Conservation (phyloP, 2,329 filamentous ascomycete genomes). For the Aspergillus nomiae region DNA sequence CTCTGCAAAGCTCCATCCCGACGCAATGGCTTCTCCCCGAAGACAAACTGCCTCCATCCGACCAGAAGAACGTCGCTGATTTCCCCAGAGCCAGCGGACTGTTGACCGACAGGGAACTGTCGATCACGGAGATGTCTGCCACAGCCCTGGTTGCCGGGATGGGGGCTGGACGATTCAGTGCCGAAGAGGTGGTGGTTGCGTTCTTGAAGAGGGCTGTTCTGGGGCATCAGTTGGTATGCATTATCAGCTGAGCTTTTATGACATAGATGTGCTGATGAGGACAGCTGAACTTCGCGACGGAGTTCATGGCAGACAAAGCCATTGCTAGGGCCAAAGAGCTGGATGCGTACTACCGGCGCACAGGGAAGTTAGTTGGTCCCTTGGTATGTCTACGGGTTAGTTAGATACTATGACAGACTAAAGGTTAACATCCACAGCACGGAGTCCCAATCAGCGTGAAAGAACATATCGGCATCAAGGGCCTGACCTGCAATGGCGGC, state of each 20-base stretch:
- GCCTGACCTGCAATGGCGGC: constrained; percentile 40
- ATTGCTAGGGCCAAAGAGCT: constrained; percentile 35
- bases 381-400: constrained; percentile 28
- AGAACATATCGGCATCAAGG: constrained; percentile 63
- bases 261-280: neutral
- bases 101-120: constrained; percentile 51
- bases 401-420: neutral
- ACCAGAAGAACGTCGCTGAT: constrained; percentile 31
- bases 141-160: constrained; percentile 31
- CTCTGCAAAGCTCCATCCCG: constrained; percentile 36
- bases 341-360: constrained; percentile 33
- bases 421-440: constrained; percentile 33
- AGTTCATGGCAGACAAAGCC: constrained; percentile 40
- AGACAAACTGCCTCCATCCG: constrained; percentile 29
- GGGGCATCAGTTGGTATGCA: constrained; percentile 33
- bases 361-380: constrained; percentile 51
- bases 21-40: constrained; percentile 37
- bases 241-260: too few relatives aligned
- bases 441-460: constrained; percentile 61
- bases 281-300: constrained; percentile 40
- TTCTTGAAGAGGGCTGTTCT: constrained; percentile 37
- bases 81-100: constrained; percentile 49
- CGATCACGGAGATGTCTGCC: constrained; percentile 52
- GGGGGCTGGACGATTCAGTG: constrained; percentile 28
- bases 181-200: constrained; percentile 35